Conservation (phyloP, 2,329 filamentous ascomycete species). For the Lomentospora prolificans region DNA sequence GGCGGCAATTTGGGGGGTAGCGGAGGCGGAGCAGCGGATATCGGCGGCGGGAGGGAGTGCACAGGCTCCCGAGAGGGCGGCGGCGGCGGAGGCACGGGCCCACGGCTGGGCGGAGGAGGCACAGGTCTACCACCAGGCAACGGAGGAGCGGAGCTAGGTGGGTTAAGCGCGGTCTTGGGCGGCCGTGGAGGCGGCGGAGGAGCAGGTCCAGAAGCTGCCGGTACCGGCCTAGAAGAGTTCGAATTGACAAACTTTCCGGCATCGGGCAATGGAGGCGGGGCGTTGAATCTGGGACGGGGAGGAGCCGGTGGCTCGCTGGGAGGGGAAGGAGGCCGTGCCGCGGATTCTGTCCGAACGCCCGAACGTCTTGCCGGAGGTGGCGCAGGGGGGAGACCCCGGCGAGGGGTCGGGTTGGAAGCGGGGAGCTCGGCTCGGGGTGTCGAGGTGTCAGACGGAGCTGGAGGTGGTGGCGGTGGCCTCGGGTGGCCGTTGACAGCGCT, state of each 20-base stretch:
- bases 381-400: constrained; percentile 27
- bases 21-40: constrained; percentile 27
- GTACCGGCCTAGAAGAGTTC: neutral
- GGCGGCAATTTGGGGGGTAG: constrained; percentile 37
- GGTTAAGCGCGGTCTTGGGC: constrained; percentile 60
- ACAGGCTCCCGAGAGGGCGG: constrained; percentile 39
- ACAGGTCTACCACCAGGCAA: constrained; percentile 26
- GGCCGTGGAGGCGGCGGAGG: constrained; percentile 27
- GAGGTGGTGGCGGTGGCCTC: constrained; percentile 13
- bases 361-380: constrained; percentile 52
- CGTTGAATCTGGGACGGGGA: constrained; percentile 63
- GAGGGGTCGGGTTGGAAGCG: constrained; percentile 24
- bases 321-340: constrained; percentile 63
- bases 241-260: constrained; percentile 74
- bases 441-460: constrained; percentile 25
- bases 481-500: constrained; percentile 11
- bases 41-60: constrained; percentile 21
- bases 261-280: constrained; percentile 79
- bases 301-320: constrained; percentile 37
- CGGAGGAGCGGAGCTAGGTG: constrained; percentile 57
- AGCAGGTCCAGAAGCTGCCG: neutral
- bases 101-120: constrained; percentile 65
- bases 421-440: constrained; percentile 14
- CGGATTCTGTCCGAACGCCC: constrained; percentile 24
- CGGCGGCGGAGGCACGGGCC: constrained; percentile 64